Conservation (phyloP, 1,284 basidiomycete genomes). For the Rhodotorula sp. region DNA sequence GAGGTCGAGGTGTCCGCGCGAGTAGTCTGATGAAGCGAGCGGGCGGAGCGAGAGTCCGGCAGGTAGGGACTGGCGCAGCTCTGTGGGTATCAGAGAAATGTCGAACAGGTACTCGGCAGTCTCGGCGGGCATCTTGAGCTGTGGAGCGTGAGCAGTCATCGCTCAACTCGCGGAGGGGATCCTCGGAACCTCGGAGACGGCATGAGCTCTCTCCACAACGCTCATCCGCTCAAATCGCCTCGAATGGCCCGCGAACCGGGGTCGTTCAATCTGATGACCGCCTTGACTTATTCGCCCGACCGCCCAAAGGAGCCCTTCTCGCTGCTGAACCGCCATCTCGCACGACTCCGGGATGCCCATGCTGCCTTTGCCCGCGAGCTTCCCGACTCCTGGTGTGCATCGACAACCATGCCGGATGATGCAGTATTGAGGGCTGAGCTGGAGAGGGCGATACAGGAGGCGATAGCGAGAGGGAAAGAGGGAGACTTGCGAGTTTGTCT, state of each 20-base stretch:
- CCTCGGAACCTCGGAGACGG: neutral
- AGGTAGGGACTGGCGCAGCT: conserved; percentile 1
- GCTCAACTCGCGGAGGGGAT: neutral
- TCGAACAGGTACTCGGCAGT: conserved; percentile 8
- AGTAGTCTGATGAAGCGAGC: conserved; percentile 78
- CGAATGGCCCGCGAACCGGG: neutral
- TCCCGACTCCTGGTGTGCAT: conserved; percentile 27
- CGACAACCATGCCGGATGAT: neutral
- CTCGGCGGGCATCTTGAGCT: conserved; percentile 1
- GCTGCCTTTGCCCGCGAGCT: neutral
- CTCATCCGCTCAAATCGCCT: neutral
- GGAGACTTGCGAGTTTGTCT: conserved; percentile 16
- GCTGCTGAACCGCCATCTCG: conserved; percentile 19
- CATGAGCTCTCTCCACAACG: neutral
- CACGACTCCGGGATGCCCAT: conserved; percentile 19
- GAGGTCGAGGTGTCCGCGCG: conserved; percentile 76
- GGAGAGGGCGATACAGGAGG: neutral
- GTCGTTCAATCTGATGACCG: conserved; percentile 13
- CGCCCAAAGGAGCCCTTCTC: neutral
- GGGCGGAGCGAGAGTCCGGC: conserved; percentile 70
- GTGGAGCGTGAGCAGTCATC: neutral
- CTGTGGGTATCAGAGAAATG: neutral
- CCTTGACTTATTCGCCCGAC: conserved; percentile 4
- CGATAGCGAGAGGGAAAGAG: neutral
- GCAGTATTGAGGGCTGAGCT: neutral